Evolutionary conservation across 78 protist species (phyloP).

Genomic region (Dictyostelium discoideum): DNA sequence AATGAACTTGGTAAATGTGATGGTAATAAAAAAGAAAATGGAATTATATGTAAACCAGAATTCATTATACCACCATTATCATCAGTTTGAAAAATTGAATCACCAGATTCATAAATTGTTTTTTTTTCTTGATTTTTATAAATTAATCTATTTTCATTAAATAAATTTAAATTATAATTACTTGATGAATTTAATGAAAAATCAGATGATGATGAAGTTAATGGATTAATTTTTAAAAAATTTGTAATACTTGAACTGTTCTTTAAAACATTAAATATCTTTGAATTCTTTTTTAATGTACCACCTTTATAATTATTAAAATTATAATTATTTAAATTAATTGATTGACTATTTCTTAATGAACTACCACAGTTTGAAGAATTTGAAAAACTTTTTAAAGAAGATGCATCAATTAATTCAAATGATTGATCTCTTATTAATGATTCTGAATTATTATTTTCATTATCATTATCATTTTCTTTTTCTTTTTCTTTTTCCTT

Average conservation of each 20-base stretch:
- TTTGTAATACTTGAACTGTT: not conserved
- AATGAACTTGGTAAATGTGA: constrained; percentile 3
- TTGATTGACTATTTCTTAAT: not conserved
- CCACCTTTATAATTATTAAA: not conserved
- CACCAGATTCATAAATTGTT: not conserved
- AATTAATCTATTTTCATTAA: not conserved
- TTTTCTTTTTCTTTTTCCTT: not conserved
- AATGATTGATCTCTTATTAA: not conserved
- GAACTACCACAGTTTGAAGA: not conserved
- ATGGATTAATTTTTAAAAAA: not conserved
- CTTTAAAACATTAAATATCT: not conserved
- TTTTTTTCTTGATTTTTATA: not conserved
- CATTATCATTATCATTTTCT: too few species aligned
- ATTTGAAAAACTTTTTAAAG: not conserved
- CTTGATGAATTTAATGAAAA: not conserved
- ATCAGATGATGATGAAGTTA: not conserved
- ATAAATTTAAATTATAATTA: not conserved
- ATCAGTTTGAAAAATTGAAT: not conserved
- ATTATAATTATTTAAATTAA: too few species aligned
- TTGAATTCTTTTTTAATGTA: not conserved
- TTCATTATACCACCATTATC: not conserved
- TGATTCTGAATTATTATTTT: not conserved
- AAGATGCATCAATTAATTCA: not conserved
- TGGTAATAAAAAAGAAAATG: constrained; percentile 9
- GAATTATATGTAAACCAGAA: constrained; percentile 2